Evolutionary conservation across 495 filamentous ascomycete species (phyloP).

Genomic region (Chaetomium cochliodes): DNA sequence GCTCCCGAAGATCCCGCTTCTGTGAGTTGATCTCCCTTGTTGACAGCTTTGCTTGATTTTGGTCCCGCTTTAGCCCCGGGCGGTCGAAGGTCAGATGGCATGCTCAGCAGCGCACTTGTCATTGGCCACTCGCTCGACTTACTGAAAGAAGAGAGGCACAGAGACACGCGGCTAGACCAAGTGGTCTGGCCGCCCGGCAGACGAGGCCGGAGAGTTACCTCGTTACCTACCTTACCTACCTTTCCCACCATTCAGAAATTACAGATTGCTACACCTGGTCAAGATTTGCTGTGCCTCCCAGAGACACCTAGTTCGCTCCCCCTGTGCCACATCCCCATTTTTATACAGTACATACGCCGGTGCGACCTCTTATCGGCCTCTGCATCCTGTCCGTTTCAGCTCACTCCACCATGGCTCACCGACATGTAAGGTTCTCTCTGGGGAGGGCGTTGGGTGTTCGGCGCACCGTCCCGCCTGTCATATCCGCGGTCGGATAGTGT

Average conservation of each 20-base stretch:
- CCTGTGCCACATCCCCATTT: neutral
- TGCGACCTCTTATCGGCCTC: constrained; percentile 12
- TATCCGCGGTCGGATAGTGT: neutral
- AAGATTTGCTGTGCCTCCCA: neutral
- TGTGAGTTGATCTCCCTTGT: neutral
- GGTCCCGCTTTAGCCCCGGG: neutral
- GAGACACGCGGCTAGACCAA: constrained; percentile 10
- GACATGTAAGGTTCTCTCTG: no score
- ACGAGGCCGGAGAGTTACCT: neutral
- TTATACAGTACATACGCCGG: no score
- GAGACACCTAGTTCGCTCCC: neutral
- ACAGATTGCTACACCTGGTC: neutral
- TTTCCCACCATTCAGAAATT: neutral
- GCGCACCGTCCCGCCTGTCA: neutral
- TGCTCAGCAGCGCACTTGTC: constrained; percentile 3
- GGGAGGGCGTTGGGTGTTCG: neutral
- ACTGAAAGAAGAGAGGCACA: neutral
- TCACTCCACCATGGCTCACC: neutral
- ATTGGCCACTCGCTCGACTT: constrained; percentile 7
- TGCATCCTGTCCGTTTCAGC: neutral
- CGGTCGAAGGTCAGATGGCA: constrained; percentile 17
- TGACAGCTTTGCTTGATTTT: neutral
- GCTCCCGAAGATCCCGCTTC: neutral
- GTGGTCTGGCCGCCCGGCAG: constrained; percentile 5
- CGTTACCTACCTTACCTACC: no score